Evolutionary conservation across 495 filamentous ascomycete genomes (phyloP).

Genomic region (Penicillium pancosmium): DNA sequence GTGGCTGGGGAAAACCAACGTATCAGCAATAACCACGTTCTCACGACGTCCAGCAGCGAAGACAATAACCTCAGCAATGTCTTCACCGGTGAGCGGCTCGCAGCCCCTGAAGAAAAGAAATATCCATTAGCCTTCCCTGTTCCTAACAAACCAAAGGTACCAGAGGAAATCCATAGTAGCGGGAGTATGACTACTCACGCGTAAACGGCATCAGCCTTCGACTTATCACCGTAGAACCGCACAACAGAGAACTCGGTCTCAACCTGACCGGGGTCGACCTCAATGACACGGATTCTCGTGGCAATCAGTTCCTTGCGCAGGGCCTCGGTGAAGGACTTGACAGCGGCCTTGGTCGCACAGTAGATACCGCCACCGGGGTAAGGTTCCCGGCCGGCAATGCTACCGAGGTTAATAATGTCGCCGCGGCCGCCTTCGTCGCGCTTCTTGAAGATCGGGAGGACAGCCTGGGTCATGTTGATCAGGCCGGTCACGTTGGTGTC

Average conservation of each 20-base stretch:
- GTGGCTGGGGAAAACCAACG: constrained; percentile 88
- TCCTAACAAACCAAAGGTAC: too few relatives aligned
- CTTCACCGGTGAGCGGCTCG: constrained; percentile 91
- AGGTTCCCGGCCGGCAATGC: constrained; percentile 87
- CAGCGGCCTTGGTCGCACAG: constrained; percentile 94
- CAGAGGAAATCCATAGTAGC: too few relatives aligned
- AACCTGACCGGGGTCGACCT: constrained; percentile 94
- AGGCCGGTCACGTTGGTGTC: constrained; percentile 90
- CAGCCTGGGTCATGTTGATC: constrained; percentile 95
- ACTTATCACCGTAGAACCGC: constrained; percentile 88
- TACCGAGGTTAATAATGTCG: constrained; percentile 97
- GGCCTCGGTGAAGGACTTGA: constrained; percentile 86
- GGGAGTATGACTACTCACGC: constrained; percentile 56
- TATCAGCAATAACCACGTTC: constrained; percentile 95
- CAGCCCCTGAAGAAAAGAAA: constrained; percentile 58
- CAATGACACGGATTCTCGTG: constrained; percentile 84
- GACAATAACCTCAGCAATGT: constrained; percentile 93
- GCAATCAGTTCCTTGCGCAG: constrained; percentile 87
- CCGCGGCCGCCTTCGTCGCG: constrained; percentile 77
- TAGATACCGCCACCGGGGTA: constrained; percentile 94
- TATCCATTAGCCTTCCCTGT: background rate
- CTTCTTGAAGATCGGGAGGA: constrained; percentile 82
- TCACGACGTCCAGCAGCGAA: constrained; percentile 86
- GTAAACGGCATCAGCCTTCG: constrained; percentile 95
- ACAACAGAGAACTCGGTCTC: constrained; percentile 98